phyloP scores from a whole-genome alignment of 2,329 filamentous ascomycete species.

The Xylariales sp. region DNA sequence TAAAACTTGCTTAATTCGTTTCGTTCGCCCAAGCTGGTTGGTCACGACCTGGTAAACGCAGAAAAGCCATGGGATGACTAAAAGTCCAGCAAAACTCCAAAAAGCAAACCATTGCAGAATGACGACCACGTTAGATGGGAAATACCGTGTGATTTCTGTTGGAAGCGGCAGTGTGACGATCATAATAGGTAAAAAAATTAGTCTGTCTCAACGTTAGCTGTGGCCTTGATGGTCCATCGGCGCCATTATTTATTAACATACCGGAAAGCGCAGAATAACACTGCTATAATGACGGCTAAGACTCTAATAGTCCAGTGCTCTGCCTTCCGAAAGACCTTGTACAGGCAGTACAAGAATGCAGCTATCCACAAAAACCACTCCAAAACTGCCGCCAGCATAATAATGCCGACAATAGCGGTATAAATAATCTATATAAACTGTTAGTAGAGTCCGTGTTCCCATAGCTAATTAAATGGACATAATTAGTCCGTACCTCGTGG shows the following conservation, averaged over 20 bases:
- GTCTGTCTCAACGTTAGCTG: slow-evolving; percentile 59
- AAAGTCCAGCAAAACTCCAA: slow-evolving; percentile 86
- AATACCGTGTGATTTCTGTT: slow-evolving; percentile 74
- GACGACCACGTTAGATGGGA: slow-evolving; percentile 74
- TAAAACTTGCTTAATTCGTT: slow-evolving; percentile 84
- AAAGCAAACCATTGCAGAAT: slow-evolving; percentile 95
- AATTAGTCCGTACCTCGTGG: slow-evolving; percentile 55
- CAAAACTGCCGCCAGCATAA: slow-evolving; percentile 86
- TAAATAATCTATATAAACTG: slow-evolving; percentile 76
- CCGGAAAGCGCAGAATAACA: slow-evolving; percentile 81
- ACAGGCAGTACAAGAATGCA: slow-evolving; percentile 91
- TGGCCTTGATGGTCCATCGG: not conserved
- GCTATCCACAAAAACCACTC: slow-evolving; percentile 96
- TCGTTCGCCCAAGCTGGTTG: slow-evolving; percentile 83
- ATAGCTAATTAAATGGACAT: not conserved
- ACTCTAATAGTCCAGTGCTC: slow-evolving; percentile 86
- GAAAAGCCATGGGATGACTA: slow-evolving; percentile 91
- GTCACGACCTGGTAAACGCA: slow-evolving; percentile 93
- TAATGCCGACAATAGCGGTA: slow-evolving; percentile 79
- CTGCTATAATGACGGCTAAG: slow-evolving; percentile 79
- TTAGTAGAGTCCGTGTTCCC: slow-evolving; percentile 35
- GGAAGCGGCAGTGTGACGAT: slow-evolving; percentile 90
- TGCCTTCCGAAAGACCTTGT: slow-evolving; percentile 89
- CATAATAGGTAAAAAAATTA: slow-evolving; percentile 93
- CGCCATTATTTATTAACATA: slow-evolving; percentile 54